Base-by-base conservation (phyloP, 176 grass and related monocot genomes). In the Neostapfia colusana region DNA sequence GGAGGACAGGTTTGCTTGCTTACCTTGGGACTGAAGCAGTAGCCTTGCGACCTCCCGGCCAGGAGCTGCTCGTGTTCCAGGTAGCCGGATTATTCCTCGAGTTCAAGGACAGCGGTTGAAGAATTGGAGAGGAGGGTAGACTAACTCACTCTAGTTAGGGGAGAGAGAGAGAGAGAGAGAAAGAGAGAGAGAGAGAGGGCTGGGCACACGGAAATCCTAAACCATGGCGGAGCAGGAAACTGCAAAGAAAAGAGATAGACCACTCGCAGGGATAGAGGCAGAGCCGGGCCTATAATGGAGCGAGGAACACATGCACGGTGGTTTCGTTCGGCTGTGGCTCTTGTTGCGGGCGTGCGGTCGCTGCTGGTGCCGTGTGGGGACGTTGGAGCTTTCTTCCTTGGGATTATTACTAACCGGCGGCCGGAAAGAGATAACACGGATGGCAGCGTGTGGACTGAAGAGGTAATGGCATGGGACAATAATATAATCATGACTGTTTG, bases 331-430 rank as follows among this genome's bases (percentile, higher is more conserved):
- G 57, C 54, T 36, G 49, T 66, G 49, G 49, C 60, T 46, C 11
- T 75, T 75, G n/a, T 39, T 67, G 35, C 18, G 36, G 77, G 76
- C 17, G 50, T 18, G 57, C 26, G 41, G 73, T 72, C 46, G 56
- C 50, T 63, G 71, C 41, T 81, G 72, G 20, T 78, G 79, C 58
- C 73, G 73, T 77, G 85, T 87, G 65, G 66, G 45, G 20, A 43
- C 25, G 44, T 51, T 38, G 66, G 66, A 16, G n/a, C 14, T 48
- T 45, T 48, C 45, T 48, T 13, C 14, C 45, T 4, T 13, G 16
- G 16, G 45, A 48, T 48, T 20, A 27, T 38, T 39, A 24, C 18
- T 14, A 35, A 31, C 35, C 31, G 3, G 31, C 1, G 31, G 31
- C 31, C 16, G 14, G 68, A 61, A 66, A 34, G 38, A 21, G 26